Base-by-base conservation (phyloP, 345 rosid genomes). In the Orychophragmus violaceus region DNA sequence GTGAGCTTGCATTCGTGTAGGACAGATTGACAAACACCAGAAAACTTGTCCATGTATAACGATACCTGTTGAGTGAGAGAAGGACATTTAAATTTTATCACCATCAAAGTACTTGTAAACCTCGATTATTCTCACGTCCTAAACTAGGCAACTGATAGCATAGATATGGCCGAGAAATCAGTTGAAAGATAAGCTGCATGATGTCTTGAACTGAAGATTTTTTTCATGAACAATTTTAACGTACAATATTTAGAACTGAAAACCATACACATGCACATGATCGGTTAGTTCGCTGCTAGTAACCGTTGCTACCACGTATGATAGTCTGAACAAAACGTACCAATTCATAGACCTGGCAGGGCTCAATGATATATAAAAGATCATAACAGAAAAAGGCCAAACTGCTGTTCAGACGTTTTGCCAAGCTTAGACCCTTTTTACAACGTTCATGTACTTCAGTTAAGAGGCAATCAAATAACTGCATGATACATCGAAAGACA, bases 361-460 rank as follows among this genome's bases (percentile, higher is more conserved):
- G 97, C 79, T 94, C 99, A 76, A 90, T 82, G 70, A 88, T 81
- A 33, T 92, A 90, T 69, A 94, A 77, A 55, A 94, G 96, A 84
- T 94, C 99, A 78, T 90, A 94, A 55, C 99, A 94, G 78, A 94
- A 88, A 78, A 94, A 94, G 76, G 93, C 99, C 88, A 94, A 79
- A 82, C 97, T 88, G 81, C 96, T 90, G 76, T 94, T 94, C 79
- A 94, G 79, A 69, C 93, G 90, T 78, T 87, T 94, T 41, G 96
- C 99, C 81, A 94, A 80, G 83, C 87, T 87, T 74, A 89, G 79
- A 23, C 99, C 99, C 83, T 94, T 94, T 79, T 94, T 94, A 77
- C 96, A 90, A 57, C 97, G 99, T 79, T 94, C 99, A 50, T 90
- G 92, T 39, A 94, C 97, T 82, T 94, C 99, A 30, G 97, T 94